These are phyloP conservation scores for Septoria petroselini DNA, from an alignment of 2,329 filamentous ascomycete species.

Conservation along the genomic window DNA sequence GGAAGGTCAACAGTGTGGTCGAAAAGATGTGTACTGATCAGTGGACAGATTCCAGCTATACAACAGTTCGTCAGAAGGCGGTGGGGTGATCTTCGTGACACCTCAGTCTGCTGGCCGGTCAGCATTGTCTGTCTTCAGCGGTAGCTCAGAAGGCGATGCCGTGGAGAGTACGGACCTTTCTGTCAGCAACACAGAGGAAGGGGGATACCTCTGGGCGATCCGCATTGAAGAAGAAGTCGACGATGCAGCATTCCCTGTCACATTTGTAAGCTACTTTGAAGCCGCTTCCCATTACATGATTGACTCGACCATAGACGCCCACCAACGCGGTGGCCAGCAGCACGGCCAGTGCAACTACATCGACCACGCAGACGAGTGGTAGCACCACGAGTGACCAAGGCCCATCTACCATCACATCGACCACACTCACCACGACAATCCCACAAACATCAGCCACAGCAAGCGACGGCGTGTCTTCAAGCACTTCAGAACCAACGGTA, in stretches of 20 bases:
- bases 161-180: constrained; percentile 4
- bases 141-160: constrained; percentile 9
- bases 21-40: neutral
- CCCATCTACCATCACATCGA: too few relatives aligned
- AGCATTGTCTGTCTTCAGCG: constrained; percentile 5
- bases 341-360: too few relatives aligned
- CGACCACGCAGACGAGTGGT: too few relatives aligned
- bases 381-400: too few relatives aligned
- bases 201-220: constrained; percentile 13
- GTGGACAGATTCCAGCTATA: constrained; percentile 4
- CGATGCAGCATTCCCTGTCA: constrained; percentile 4
- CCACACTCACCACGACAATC: too few relatives aligned
- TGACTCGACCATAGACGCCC: too few relatives aligned
- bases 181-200: neutral
- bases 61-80: constrained; percentile 4
- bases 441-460: too few relatives aligned
- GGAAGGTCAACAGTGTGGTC: too few relatives aligned
- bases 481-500: too few relatives aligned
- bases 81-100: constrained; percentile 12
- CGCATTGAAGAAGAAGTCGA: constrained; percentile 8
- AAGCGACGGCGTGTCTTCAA: too few relatives aligned
- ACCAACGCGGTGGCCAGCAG: too few relatives aligned
- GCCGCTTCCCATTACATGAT: too few relatives aligned
- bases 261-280: neutral
- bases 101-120: constrained; percentile 1